Conservation (phyloP, 169 alveolate genomes). For the Amoebophrya sp. region DNA sequence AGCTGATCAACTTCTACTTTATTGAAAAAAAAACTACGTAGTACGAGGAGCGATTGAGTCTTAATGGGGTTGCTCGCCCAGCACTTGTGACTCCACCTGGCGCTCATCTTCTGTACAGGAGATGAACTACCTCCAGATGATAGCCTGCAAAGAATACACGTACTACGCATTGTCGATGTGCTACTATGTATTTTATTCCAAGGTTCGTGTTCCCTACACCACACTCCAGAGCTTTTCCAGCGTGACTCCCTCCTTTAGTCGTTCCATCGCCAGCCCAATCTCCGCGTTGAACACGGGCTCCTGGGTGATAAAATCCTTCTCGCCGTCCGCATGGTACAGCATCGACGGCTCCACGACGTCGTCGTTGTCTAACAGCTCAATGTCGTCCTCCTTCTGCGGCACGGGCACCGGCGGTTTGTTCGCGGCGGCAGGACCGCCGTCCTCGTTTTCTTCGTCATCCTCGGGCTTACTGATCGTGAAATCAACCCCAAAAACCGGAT, state of each 20-base stretch:
- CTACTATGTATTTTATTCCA: no score
- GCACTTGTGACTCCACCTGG: no score
- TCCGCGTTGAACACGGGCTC: not conserved
- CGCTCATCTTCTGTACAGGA: no score
- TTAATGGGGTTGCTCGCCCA: no score
- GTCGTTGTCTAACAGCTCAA: not conserved
- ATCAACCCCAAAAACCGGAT: not conserved
- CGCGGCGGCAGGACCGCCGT: not conserved
- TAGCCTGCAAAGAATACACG: no score
- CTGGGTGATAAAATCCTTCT: not conserved
- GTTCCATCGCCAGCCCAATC: not conserved
- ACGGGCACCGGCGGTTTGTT: not conserved
- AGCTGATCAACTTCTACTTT: no score
- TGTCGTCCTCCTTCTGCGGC: not conserved
- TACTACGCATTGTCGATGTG: no score
- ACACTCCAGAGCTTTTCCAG: constrained; percentile 3
- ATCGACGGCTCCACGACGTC: not conserved
- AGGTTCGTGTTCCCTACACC: no score
- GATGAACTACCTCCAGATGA: no score
- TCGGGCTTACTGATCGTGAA: not conserved
- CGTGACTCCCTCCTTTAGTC: not conserved
- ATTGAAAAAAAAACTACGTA: no score
- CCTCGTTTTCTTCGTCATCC: not conserved
- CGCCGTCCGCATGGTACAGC: constrained; percentile 8
- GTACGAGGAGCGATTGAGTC: no score